These are phyloP conservation scores for Penstemon davidsonii DNA, from an alignment of 257 asterid genomes.

Conservation along the genomic window DNA sequence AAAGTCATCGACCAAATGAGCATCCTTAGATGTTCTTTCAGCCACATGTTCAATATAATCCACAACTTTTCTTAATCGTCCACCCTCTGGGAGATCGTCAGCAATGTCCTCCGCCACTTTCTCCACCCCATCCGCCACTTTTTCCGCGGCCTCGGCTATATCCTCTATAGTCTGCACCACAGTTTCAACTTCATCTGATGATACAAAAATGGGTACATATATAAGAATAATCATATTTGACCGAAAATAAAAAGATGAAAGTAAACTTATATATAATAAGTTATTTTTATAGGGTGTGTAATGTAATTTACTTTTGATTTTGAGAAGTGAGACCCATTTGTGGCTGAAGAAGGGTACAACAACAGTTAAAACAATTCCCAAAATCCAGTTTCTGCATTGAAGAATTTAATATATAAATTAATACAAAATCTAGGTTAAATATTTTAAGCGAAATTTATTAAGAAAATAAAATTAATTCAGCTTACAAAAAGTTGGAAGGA, in stretches of 20 bases:
- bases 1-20: constrained; percentile 43
- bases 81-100: constrained; percentile 53
- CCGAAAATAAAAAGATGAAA: neutral
- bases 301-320: constrained; percentile 13
- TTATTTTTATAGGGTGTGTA: no score
- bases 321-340: constrained; percentile 21
- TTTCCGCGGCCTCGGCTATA: constrained; percentile 46
- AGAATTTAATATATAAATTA: neutral
- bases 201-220: neutral
- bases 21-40: constrained; percentile 41
- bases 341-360: constrained; percentile 22
- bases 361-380: constrained; percentile 11
- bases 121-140: constrained; percentile 55
- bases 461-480: neutral
- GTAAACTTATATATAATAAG: no score
- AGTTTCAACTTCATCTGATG: constrained; percentile 47
- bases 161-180: constrained; percentile 48
- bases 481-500: constrained; percentile 41
- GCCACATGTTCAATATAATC: constrained; percentile 52
- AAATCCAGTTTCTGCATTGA: constrained; percentile 13
- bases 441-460: no score
- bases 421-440: neutral
- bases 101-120: constrained; percentile 44
- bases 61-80: constrained; percentile 36
- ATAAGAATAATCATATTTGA: neutral